A percentile compares a stretch with the other conserved stretches of the same genome.
phyloP scores from a whole-genome alignment of 2,329 filamentous ascomycete species.

The Fusarium pseudonygamai region DNA sequence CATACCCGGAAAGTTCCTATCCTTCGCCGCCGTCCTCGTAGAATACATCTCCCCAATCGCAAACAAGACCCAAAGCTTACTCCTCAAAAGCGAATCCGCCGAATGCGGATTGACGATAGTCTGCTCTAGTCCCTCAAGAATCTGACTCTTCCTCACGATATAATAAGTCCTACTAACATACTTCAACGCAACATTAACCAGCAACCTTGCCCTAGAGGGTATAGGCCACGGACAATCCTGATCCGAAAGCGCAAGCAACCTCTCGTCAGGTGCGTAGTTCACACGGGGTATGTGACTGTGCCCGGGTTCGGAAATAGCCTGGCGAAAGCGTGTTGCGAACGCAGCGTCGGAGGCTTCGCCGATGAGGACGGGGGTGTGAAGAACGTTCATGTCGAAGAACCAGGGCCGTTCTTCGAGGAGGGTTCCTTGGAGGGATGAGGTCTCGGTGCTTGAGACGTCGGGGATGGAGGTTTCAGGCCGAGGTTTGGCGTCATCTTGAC shows the following conservation, averaged over 20 bases:
- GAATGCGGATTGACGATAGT: slow-evolving; percentile 48
- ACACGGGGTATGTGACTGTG: slow-evolving; percentile 48
- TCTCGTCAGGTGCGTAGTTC: slow-evolving; percentile 48
- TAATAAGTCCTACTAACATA: slow-evolving; percentile 54
- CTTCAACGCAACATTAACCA: slow-evolving; percentile 52
- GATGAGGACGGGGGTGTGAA: slow-evolving; percentile 48
- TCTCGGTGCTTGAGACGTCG: slow-evolving; percentile 21
- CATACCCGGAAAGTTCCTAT: slow-evolving; percentile 53
- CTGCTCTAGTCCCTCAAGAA: slow-evolving; percentile 50
- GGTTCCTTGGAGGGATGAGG: slow-evolving; percentile 28
- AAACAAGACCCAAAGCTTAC: slow-evolving; percentile 56
- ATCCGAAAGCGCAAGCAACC: slow-evolving; percentile 41
- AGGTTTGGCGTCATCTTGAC: slow-evolving; percentile 22
- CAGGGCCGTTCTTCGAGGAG: slow-evolving; percentile 43
- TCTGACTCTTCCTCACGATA: slow-evolving; percentile 51
- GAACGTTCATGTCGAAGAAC: slow-evolving; percentile 48
- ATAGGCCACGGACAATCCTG: slow-evolving; percentile 51
- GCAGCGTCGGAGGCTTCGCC: slow-evolving; percentile 50
- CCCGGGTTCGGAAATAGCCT: slow-evolving; percentile 46
- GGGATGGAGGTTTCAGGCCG: slow-evolving; percentile 18
- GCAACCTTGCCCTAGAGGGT: slow-evolving; percentile 42
- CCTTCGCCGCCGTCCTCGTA: slow-evolving; percentile 47
- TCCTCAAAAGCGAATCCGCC: slow-evolving; percentile 47
- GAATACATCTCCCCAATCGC: slow-evolving; percentile 59
- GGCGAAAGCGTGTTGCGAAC: slow-evolving; percentile 50